A percentile compares a stretch with the other conserved stretches of the same genome.
phyloP scores from a whole-genome alignment of 2,329 filamentous ascomycete genomes.

The Cercospora canescens region DNA sequence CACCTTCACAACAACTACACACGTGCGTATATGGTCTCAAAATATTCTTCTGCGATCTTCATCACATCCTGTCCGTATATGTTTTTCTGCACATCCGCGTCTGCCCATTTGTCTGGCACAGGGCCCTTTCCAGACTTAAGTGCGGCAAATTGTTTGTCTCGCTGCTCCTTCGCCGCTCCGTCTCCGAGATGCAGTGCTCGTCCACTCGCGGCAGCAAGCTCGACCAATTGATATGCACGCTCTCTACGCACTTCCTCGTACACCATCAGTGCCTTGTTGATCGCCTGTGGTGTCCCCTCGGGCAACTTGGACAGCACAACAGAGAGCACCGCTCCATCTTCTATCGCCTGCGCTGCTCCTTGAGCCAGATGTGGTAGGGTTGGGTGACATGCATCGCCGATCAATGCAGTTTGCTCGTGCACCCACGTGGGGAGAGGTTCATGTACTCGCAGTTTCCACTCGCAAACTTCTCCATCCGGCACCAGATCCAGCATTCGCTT shows the following conservation, averaged over 20 bases:
- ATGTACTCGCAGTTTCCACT: conserved; percentile 66
- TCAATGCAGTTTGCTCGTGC: conserved; percentile 52
- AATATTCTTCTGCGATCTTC: conserved; percentile 46
- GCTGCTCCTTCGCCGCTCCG: conserved; percentile 59
- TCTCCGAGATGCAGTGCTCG: conserved; percentile 58
- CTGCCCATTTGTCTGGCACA: conserved; percentile 55
- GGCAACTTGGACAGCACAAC: conserved; percentile 53
- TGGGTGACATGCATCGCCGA: conserved; percentile 63
- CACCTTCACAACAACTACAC: conserved; percentile 14
- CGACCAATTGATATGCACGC: conserved; percentile 58
- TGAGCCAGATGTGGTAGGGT: conserved; percentile 65
- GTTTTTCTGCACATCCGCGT: conserved; percentile 51
- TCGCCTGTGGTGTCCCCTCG: conserved; percentile 46
- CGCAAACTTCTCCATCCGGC: conserved; percentile 64
- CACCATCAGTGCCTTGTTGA: conserved; percentile 55
- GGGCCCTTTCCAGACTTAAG: conserved; percentile 43
- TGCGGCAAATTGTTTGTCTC: conserved; percentile 56
- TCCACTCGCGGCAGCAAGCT: conserved; percentile 57
- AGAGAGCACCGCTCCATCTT: conserved; percentile 60
- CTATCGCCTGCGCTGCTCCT: conserved; percentile 65
- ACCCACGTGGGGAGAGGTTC: conserved; percentile 64
- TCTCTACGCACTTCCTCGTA: conserved; percentile 60
- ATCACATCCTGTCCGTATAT: conserved; percentile 51
- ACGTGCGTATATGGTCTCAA: conserved; percentile 38
- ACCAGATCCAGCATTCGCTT: conserved; percentile 62